Conservation (phyloP, 768 basidiomycete species). For the Boletus subcaerulescens region DNA sequence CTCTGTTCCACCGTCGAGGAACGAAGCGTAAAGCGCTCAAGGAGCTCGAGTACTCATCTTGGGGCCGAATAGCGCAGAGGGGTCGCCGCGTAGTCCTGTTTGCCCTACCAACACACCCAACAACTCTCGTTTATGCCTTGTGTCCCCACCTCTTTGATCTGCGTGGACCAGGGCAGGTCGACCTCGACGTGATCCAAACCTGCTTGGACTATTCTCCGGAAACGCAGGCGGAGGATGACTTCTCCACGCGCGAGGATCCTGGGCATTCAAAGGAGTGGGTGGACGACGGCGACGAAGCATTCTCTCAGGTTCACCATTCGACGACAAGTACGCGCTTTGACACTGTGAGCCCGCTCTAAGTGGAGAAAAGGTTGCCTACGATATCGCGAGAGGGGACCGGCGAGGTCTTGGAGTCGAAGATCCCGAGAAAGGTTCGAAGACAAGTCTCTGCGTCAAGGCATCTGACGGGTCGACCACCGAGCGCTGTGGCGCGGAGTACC, state of each 20-base stretch:
- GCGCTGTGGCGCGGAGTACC: conserved; percentile 2
- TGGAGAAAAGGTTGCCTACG: conserved; percentile 14
- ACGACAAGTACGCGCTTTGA: conserved; percentile 17
- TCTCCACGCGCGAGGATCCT: conserved; percentile 1
- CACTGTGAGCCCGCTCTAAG: conserved; percentile 2
- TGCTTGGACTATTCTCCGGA: conserved; percentile 2
- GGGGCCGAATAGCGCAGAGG: too few relatives aligned
- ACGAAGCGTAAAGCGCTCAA: conserved; percentile 23
- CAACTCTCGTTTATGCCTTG: too few relatives aligned
- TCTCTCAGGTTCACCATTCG: conserved; percentile 22
- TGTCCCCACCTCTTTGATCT: conserved; percentile 27
- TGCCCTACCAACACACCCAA: too few relatives aligned
- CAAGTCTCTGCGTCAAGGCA: conserved; percentile 16
- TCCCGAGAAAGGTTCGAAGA: conserved; percentile 17
- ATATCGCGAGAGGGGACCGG: conserved; percentile 1
- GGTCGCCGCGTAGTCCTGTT: too few relatives aligned
- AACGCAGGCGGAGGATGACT: background rate
- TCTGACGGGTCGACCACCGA: background rate
- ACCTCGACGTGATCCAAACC: conserved; percentile 8
- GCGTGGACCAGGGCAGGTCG: conserved; percentile 24
- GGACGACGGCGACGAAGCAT: conserved; percentile 24
- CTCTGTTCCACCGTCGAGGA: conserved; percentile 22
- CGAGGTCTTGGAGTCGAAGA: conserved; percentile 15
- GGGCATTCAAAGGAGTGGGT: conserved; percentile 19
- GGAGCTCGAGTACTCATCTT: conserved; percentile 16